Evolutionary conservation across 257 asterid genomes (phyloP).

Genomic region (Solanum microdontum): DNA sequence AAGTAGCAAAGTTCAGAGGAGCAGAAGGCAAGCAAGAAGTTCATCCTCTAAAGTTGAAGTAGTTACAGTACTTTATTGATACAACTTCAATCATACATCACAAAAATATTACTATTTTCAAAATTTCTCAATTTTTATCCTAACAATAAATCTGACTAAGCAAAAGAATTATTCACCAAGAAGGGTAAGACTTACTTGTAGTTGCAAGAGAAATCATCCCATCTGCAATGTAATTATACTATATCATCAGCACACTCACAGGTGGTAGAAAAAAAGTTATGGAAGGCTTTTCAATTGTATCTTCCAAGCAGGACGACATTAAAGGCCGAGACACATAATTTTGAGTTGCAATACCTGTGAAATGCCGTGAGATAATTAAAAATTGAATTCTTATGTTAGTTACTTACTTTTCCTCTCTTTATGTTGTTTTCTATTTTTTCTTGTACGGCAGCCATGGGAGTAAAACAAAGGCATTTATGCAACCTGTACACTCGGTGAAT

Average conservation of each 20-base stretch:
- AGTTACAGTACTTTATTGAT: background rate
- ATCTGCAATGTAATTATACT: constrained; percentile 40
- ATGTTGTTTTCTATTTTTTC: background rate
- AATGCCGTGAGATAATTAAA: background rate
- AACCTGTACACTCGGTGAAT: background rate
- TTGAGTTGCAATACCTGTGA: background rate
- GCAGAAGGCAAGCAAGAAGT: background rate
- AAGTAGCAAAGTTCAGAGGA: background rate
- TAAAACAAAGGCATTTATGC: background rate
- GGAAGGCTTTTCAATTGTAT: background rate
- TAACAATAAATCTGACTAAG: background rate
- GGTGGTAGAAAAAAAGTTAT: background rate
- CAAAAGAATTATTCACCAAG: background rate
- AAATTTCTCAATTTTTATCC: background rate
- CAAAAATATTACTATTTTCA: background rate
- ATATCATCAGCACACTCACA: constrained; percentile 10
- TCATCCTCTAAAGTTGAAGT: background rate
- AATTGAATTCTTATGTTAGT: background rate
- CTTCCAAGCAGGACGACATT: background rate
- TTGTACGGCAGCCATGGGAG: background rate
- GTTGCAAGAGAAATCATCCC: constrained; percentile 55
- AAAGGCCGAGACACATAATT: background rate
- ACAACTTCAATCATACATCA: background rate
- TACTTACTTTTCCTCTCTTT: background rate
- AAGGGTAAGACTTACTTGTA: constrained; percentile 48